phyloP scores from a whole-genome alignment of 345 rosid genomes.

The Rhizophora apiculata region DNA sequence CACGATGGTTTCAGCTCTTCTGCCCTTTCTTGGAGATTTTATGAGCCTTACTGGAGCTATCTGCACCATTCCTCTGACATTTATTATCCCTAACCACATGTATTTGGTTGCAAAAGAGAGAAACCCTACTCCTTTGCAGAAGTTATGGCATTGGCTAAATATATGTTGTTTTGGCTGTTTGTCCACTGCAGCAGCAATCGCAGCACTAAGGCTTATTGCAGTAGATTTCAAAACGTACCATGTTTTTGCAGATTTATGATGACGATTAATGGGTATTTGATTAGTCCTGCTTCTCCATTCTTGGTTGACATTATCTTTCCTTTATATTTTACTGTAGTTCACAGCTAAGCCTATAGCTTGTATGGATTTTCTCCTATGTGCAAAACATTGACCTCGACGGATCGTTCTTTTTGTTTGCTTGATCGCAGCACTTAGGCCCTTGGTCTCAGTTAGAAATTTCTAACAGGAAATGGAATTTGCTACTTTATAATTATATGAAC shows the following conservation, averaged over 20 bases:
- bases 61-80: slow-evolving; percentile 89
- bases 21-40: slow-evolving; percentile 89
- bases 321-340: neutral
- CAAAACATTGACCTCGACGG: too few species aligned
- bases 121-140: slow-evolving; percentile 44
- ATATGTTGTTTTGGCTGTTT: slow-evolving; percentile 53
- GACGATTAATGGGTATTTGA: neutral
- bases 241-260: slow-evolving; percentile 74
- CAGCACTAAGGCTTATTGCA: slow-evolving; percentile 71
- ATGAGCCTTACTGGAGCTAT: slow-evolving; percentile 88
- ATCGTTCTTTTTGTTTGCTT: too few species aligned
- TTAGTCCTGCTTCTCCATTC: neutral
- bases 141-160: slow-evolving; percentile 87
- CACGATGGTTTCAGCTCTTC: slow-evolving; percentile 70
- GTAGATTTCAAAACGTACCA: slow-evolving; percentile 73
- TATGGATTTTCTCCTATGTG: too few species aligned
- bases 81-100: slow-evolving; percentile 95
- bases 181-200: slow-evolving; percentile 67
- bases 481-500: too few species aligned
- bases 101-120: slow-evolving; percentile 53
- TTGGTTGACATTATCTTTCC: neutral
- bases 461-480: too few species aligned
- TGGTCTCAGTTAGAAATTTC: too few species aligned
- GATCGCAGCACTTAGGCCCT: too few species aligned
- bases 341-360: too few species aligned